Evolutionary conservation across 2,329 filamentous ascomycete genomes (phyloP).

Genomic region (Teratosphaeria pseudoeucalypti): DNA sequence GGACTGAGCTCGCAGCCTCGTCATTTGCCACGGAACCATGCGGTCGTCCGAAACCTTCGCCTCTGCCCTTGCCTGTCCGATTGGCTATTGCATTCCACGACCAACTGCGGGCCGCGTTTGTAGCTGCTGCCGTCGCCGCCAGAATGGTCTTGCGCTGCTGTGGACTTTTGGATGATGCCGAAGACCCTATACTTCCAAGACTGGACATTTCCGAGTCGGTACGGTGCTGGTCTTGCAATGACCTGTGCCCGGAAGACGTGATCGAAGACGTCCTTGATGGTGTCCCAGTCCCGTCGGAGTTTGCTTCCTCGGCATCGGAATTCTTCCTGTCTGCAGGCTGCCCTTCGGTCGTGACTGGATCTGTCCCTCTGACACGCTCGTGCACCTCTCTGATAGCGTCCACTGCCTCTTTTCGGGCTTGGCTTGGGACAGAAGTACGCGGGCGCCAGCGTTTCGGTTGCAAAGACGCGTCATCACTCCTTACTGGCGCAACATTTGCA

Average conservation of each 20-base stretch:
- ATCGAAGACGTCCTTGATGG: neutral
- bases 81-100: conserved; percentile 21
- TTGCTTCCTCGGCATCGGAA: neutral
- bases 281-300: neutral
- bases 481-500: conserved; percentile 17
- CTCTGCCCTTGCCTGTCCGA: conserved; percentile 4
- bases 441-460: conserved; percentile 11
- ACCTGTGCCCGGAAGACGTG: neutral
- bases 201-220: conserved; percentile 4
- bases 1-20: conserved; percentile 26
- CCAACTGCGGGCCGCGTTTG: conserved; percentile 23
- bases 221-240: neutral
- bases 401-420: conserved; percentile 17
- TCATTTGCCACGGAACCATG: conserved; percentile 13
- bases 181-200: conserved; percentile 1
- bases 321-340: neutral
- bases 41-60: conserved; percentile 27
- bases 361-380: conserved; percentile 7
- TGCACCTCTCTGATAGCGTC: conserved; percentile 21
- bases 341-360: neutral
- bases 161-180: neutral
- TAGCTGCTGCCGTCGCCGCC: conserved; percentile 23
- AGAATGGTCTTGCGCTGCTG: conserved; percentile 19
- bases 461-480: conserved; percentile 12
- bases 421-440: conserved; percentile 4